phyloP scores from a whole-genome alignment of 1,139 yeast species.

The Meyerozyma carpophila region DNA sequence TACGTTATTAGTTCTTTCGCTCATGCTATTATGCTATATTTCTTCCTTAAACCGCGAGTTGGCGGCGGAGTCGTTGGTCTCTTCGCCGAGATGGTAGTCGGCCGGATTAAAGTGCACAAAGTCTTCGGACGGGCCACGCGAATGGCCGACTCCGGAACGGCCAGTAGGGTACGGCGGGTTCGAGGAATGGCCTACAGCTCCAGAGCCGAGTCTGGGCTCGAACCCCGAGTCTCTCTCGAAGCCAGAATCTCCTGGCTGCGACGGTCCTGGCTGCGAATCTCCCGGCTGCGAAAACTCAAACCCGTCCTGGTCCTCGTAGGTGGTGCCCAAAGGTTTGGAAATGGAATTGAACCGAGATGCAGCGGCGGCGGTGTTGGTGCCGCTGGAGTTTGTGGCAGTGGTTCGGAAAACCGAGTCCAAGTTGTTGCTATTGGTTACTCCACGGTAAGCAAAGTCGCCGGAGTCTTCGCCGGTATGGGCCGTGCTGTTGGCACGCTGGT shows the following conservation, averaged over 20 bases:
- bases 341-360: slow-evolving; percentile 7
- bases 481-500: slow-evolving; percentile 7
- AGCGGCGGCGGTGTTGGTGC: slow-evolving; percentile 8
- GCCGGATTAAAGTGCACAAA: slow-evolving; percentile 1
- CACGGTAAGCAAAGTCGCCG: slow-evolving; percentile 40
- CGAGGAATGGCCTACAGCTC: background rate
- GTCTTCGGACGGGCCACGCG: background rate
- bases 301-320: slow-evolving; percentile 1
- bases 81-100: slow-evolving; percentile 1
- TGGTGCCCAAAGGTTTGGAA: slow-evolving; percentile 1
- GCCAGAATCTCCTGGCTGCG: background rate
- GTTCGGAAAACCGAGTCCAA: slow-evolving; percentile 36
- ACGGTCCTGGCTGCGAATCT: too few species aligned
- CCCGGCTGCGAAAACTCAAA: background rate
- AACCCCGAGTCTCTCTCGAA: background rate
- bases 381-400: slow-evolving; percentile 20
- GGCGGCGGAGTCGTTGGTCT: background rate
- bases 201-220: background rate
- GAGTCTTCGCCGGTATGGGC: slow-evolving; percentile 11
- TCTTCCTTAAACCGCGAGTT: slow-evolving; percentile 1
- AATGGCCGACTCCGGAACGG: background rate
- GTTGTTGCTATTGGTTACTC: slow-evolving; percentile 42
- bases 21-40: background rate
- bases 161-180: background rate
- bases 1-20: background rate